phyloP scores from a whole-genome alignment of 2,329 filamentous ascomycete species.

The Corinectria fuckeliana region DNA sequence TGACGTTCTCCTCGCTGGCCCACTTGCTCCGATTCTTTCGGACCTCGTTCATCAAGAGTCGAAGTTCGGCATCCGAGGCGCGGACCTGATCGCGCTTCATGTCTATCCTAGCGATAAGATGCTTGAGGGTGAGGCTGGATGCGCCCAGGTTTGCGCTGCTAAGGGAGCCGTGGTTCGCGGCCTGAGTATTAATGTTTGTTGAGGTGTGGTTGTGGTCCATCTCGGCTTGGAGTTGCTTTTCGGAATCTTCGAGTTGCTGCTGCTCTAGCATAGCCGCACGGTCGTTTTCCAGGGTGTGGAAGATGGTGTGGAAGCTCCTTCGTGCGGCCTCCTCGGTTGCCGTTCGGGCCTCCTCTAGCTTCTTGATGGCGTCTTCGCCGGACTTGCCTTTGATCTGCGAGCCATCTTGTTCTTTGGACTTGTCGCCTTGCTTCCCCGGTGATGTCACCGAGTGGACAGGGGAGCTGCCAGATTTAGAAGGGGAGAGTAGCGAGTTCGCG shows the following conservation, averaged over 20 bases:
- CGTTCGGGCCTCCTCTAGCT: constrained; percentile 89
- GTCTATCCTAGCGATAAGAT: constrained; percentile 95
- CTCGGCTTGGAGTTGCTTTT: constrained; percentile 94
- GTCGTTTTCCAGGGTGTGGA: constrained; percentile 95
- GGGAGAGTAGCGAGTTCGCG: constrained; percentile 68
- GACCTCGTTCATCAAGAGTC: constrained; percentile 94
- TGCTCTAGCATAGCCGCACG: constrained; percentile 97
- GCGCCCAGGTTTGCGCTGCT: constrained; percentile 95
- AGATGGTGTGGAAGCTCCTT: constrained; percentile 88
- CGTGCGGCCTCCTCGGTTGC: constrained; percentile 89
- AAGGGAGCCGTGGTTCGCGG: constrained; percentile 81
- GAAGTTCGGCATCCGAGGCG: constrained; percentile 90
- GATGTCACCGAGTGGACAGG: constrained; percentile 68
- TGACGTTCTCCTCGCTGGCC: constrained; percentile 97
- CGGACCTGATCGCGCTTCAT: constrained; percentile 88
- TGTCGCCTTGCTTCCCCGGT: constrained; percentile 63
- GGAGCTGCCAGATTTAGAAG: constrained; percentile 73
- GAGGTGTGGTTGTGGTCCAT: constrained; percentile 73
- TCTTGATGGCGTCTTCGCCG: constrained; percentile 88
- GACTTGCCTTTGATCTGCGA: constrained; percentile 67
- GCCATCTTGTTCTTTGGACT: constrained; percentile 56
- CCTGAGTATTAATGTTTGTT: constrained; percentile 56
- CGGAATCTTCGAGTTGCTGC: constrained; percentile 93
- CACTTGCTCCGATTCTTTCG: constrained; percentile 98
- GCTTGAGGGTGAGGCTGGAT: constrained; percentile 94